phyloP scores from a whole-genome alignment of 371 early-diverging fungal species.

The Agmasoma carcini region DNA sequence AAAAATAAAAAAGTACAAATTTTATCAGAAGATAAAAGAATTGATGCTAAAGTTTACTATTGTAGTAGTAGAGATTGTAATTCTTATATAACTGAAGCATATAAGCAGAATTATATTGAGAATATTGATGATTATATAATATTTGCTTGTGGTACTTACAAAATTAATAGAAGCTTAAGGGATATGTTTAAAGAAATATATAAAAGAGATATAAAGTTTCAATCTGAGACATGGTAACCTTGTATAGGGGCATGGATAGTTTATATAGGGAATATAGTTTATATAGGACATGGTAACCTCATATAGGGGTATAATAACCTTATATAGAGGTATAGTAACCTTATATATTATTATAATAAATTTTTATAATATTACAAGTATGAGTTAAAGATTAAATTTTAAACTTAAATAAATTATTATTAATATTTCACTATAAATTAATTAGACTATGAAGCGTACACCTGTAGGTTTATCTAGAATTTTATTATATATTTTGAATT shows the following conservation, averaged over 20 bases:
- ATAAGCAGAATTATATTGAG: conserved; percentile 11
- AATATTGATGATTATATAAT: conserved; percentile 37
- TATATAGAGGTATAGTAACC: not conserved
- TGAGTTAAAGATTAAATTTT: not conserved
- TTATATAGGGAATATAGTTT: conserved; percentile 1
- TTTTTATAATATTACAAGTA: not conserved
- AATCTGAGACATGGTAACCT: conserved; percentile 48
- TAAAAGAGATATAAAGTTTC: conserved; percentile 25
- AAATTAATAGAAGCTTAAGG: conserved; percentile 30
- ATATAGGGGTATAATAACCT: not conserved
- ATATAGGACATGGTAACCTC: not conserved
- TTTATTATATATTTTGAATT: too few species aligned
- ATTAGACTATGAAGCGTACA: too few species aligned
- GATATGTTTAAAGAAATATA: conserved; percentile 24
- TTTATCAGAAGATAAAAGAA: conserved; percentile 1
- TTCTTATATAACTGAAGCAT: conserved; percentile 32
- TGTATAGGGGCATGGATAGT: not conserved
- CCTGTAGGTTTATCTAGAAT: too few species aligned
- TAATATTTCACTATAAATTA: not conserved
- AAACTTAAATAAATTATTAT: not conserved
- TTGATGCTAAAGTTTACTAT: conserved; percentile 3
- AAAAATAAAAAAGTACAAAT: not conserved
- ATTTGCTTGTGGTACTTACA: conserved; percentile 43
- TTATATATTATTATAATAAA: not conserved
- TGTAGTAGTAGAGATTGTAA: conserved; percentile 31